Percentiles rank a stretch among this genome's conserved stretches.
Conservation (phyloP, 192 early-diverging fungal genomes). For the Obelidium mucronatum region DNA sequence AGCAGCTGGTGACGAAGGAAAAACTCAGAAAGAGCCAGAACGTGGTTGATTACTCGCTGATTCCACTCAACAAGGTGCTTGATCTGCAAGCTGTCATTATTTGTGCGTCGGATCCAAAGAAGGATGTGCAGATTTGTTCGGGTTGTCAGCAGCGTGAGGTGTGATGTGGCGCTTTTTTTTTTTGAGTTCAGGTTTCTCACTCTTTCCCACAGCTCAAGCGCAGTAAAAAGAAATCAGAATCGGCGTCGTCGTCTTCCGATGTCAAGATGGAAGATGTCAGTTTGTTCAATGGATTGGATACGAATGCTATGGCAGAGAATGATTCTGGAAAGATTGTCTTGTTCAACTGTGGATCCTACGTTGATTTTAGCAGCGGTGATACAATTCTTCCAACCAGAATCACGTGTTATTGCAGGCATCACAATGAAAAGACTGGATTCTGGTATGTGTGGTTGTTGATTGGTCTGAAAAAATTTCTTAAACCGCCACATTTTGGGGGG, state of each 20-base stretch:
- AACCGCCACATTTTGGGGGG: conserved; percentile 10
- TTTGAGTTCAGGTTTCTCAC: too few species aligned
- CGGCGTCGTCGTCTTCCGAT: conserved; percentile 50
- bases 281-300: conserved; percentile 57
- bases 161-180: conserved; percentile 68
- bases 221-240: conserved; percentile 16
- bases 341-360: conserved; percentile 86
- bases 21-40: conserved; percentile 52
- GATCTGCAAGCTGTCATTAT: conserved; percentile 84
- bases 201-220: conserved; percentile 32
- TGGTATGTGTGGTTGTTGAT: conserved; percentile 50
- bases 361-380: conserved; percentile 91
- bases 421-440: conserved; percentile 93
- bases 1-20: conserved; percentile 83
- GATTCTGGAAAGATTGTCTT: conserved; percentile 85
- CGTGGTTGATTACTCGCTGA: conserved; percentile 44
- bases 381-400: conserved; percentile 89
- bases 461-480: neutral
- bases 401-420: conserved; percentile 97
- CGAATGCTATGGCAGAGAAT: conserved; percentile 57
- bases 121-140: conserved; percentile 78
- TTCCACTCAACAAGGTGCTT: conserved; percentile 47
- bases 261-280: conserved; percentile 44
- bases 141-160: conserved; percentile 86
- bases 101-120: conserved; percentile 80